phyloP scores from a whole-genome alignment of 2,329 filamentous ascomycete genomes.

The Colletotrichum limetticola region DNA sequence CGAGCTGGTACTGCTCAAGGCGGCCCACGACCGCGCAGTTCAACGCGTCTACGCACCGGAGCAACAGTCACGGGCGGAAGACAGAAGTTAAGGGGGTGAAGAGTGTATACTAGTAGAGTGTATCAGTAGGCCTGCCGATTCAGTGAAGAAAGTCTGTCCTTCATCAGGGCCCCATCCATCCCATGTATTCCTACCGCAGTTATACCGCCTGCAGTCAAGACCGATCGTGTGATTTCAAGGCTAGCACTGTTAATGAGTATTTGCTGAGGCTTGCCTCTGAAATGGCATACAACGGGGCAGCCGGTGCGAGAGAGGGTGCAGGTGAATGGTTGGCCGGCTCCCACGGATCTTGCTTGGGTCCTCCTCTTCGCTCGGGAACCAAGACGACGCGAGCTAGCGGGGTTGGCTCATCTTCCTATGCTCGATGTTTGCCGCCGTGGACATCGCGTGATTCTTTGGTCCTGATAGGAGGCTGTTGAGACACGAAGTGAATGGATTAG shows the following conservation, averaged over 20 bases:
- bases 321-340: background rate
- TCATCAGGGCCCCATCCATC: background rate
- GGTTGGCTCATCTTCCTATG: too few relatives aligned
- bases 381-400: background rate
- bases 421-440: too few relatives aligned
- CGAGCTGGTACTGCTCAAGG: conserved; percentile 26
- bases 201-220: background rate
- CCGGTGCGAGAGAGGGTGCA: background rate
- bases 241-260: background rate
- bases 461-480: background rate
- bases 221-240: background rate
- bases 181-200: too few relatives aligned
- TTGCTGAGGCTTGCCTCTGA: background rate
- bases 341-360: background rate
- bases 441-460: background rate
- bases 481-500: background rate
- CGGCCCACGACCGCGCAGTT: conserved; percentile 25
- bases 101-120: conserved; percentile 5
- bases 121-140: conserved; percentile 4
- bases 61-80: background rate
- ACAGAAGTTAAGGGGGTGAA: background rate
- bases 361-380: background rate
- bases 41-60: conserved; percentile 21
- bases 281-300: background rate
- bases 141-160: background rate